Evolutionary conservation across 352 stramenopile genomes (phyloP).

Genomic region (Globisporangium takayamanum): DNA sequence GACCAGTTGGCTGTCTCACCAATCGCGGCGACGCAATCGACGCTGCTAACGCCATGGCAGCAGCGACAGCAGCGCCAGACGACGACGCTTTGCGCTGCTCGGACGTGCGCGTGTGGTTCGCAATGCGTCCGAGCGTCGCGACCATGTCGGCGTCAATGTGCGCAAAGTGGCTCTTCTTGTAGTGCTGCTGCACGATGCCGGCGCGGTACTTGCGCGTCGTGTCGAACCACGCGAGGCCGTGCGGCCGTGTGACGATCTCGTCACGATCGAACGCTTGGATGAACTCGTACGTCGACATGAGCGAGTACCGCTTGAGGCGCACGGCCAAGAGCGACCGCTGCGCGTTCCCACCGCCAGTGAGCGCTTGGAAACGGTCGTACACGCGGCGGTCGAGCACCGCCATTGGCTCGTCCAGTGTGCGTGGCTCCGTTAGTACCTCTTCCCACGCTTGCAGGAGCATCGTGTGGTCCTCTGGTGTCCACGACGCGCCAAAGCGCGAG

Average conservation of each 20-base stretch:
- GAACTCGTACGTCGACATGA: conserved; percentile 11
- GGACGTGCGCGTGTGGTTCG: no score
- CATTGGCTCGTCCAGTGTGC: conserved; percentile 1
- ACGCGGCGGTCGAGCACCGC: conserved; percentile 9
- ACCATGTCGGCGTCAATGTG: conserved; percentile 12
- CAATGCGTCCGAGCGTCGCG: not conserved
- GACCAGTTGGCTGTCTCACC: no score
- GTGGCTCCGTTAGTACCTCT: conserved; percentile 3
- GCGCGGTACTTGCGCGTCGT: conserved; percentile 4
- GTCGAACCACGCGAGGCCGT: conserved; percentile 1
- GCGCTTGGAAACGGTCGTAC: conserved; percentile 6
- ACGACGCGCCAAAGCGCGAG: not conserved
- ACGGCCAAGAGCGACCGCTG: no score
- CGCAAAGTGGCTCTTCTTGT: conserved; percentile 14
- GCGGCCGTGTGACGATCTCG: not conserved
- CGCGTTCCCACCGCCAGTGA: no score
- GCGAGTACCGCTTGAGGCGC: conserved; percentile 11
- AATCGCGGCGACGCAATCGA: no score
- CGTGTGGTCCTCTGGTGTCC: conserved; percentile 8
- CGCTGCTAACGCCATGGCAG: no score
- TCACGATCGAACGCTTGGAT: conserved; percentile 8
- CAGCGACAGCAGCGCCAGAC: no score
- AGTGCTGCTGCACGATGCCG: conserved; percentile 7
- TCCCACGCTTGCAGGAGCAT: conserved; percentile 10
- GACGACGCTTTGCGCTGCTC: no score